phyloP scores from a whole-genome alignment of 2,329 filamentous ascomycete genomes.

The Canariomyces notabilis region DNA sequence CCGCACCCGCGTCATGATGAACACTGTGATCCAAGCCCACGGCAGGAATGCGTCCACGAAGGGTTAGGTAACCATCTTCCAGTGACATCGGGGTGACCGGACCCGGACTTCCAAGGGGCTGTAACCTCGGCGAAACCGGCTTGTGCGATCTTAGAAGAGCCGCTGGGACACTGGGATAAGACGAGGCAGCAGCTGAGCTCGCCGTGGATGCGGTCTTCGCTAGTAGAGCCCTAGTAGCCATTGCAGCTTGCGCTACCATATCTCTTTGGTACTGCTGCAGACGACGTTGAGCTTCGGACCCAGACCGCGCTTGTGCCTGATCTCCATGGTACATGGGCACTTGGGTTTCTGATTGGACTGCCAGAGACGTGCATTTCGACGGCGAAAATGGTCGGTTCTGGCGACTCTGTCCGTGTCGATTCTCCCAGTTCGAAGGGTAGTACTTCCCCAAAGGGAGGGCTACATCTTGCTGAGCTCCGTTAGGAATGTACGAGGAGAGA shows the following conservation, averaged over 20 bases:
- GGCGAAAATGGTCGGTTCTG: slow-evolving; percentile 18
- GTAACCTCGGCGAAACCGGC: slow-evolving; percentile 46
- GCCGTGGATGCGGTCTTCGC: slow-evolving; percentile 9
- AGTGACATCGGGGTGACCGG: slow-evolving; percentile 59
- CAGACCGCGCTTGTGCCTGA: slow-evolving; percentile 32
- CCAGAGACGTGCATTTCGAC: slow-evolving; percentile 17
- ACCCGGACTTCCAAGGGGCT: slow-evolving; percentile 53
- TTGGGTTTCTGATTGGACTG: slow-evolving; percentile 34
- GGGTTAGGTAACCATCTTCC: slow-evolving; percentile 37
- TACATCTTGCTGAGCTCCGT: slow-evolving; percentile 40
- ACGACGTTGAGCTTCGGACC: slow-evolving; percentile 46
- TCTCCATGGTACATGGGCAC: slow-evolving; percentile 26
- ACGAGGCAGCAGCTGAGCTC: not conserved
- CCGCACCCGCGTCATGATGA: slow-evolving; percentile 25
- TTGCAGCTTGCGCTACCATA: slow-evolving; percentile 54
- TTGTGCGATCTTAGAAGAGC: slow-evolving; percentile 34
- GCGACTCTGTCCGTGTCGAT: slow-evolving; percentile 24
- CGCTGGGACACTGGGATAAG: not conserved
- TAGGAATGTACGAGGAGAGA: slow-evolving; percentile 48
- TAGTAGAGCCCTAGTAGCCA: slow-evolving; percentile 35
- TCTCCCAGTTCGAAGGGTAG: slow-evolving; percentile 58
- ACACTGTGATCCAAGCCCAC: slow-evolving; percentile 11
- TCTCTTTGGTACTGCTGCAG: slow-evolving; percentile 56
- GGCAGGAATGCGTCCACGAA: slow-evolving; percentile 17
- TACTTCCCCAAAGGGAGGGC: slow-evolving; percentile 56